phyloP scores from a whole-genome alignment of 345 rosid species.

The Populus simonii region DNA sequence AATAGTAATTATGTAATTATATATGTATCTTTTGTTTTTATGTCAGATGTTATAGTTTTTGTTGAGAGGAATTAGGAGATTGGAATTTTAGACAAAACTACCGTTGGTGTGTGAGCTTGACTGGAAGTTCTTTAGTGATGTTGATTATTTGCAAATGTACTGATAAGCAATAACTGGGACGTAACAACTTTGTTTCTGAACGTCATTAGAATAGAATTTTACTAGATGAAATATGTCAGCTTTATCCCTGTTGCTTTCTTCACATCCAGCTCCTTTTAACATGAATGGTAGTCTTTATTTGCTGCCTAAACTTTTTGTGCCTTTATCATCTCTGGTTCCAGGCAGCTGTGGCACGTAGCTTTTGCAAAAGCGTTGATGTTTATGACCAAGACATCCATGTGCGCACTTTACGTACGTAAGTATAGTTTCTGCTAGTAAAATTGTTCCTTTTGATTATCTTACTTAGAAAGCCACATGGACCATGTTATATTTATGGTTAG shows the following conservation, averaged over 20 bases:
- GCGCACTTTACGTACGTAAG: constrained; percentile 54
- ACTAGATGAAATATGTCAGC: background rate
- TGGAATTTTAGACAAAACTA: background rate
- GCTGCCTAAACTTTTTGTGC: background rate
- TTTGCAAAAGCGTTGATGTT: constrained; percentile 54
- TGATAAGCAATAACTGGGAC: too few relatives aligned
- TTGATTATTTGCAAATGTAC: background rate
- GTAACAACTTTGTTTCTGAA: background rate
- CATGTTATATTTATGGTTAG: background rate
- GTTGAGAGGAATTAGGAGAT: background rate
- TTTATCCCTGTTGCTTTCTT: background rate
- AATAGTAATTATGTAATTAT: too few relatives aligned
- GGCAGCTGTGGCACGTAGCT: constrained; percentile 69
- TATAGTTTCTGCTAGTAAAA: background rate
- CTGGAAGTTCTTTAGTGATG: background rate
- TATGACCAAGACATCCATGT: constrained; percentile 76
- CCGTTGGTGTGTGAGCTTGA: background rate
- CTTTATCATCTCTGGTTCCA: constrained; percentile 20
- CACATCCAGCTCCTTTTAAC: background rate
- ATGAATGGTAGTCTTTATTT: background rate
- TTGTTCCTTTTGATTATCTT: background rate
- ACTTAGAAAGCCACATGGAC: background rate
- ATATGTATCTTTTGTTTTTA: too few relatives aligned
- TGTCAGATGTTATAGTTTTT: background rate
- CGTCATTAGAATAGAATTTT: background rate